Conservation (phyloP, 345 rosid genomes). For the Brassica cretica region DNA sequence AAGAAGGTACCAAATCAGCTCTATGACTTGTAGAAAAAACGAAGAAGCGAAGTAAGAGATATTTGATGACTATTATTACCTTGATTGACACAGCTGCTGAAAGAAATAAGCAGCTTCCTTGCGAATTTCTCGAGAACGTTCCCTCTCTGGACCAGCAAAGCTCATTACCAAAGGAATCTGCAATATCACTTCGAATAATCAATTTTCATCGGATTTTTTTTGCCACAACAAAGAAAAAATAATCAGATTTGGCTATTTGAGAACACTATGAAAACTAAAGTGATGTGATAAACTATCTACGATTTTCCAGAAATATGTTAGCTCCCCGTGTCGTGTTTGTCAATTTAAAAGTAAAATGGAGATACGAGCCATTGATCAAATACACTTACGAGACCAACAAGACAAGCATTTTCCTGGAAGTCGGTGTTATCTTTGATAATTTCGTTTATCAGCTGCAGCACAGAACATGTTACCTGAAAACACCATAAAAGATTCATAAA, state of each 20-base stretch:
- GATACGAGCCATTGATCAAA: constrained; percentile 3
- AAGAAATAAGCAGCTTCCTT: constrained; percentile 96
- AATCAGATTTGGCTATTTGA: background rate
- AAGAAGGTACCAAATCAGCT: constrained; percentile 39
- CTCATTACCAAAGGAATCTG: constrained; percentile 89
- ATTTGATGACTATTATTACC: constrained; percentile 47
- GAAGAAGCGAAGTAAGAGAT: constrained; percentile 2
- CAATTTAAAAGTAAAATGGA: background rate
- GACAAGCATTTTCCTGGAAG: constrained; percentile 98
- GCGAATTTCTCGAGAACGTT: constrained; percentile 81
- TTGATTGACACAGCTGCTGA: constrained; percentile 96
- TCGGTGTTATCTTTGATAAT: constrained; percentile 83
- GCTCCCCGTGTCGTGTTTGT: background rate
- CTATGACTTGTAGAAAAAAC: constrained; percentile 22
- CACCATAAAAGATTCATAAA: constrained; percentile 19
- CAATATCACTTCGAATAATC: constrained; percentile 22
- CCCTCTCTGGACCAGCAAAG: constrained; percentile 73
- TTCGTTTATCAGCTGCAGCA: constrained; percentile 90
- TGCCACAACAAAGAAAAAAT: background rate
- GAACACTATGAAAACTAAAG: background rate
- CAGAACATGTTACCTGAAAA: constrained; percentile 82
- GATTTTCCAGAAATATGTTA: background rate
- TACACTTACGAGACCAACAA: constrained; percentile 80
- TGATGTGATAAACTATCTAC: background rate
- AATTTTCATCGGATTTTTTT: background rate